Percentiles rank a stretch among this genome's conserved stretches.
Evolutionary conservation across 2,329 filamentous ascomycete species (phyloP).

Genomic region (Fusarium algeriense): DNA sequence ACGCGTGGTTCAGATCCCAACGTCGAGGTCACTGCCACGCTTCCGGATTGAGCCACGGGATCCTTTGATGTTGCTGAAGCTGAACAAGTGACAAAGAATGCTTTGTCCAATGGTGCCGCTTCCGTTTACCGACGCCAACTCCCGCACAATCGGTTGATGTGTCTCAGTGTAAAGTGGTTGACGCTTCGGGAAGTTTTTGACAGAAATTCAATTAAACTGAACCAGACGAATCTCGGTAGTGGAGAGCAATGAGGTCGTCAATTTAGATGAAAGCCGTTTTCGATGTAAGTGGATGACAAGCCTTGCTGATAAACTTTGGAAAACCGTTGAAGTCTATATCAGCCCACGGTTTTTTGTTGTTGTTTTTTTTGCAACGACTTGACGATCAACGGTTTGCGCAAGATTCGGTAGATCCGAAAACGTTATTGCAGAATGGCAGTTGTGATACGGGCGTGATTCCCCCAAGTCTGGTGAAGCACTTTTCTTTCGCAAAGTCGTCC

Average conservation of each 20-base stretch:
- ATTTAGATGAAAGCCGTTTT: conserved; percentile 15
- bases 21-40: conserved; percentile 42
- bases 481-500: conserved; percentile 16
- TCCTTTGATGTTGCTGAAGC: conserved; percentile 17
- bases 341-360: conserved; percentile 9
- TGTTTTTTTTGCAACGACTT: conserved; percentile 21
- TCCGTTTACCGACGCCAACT: conserved; percentile 25
- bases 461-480: conserved; percentile 13
- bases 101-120: conserved; percentile 36
- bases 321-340: conserved; percentile 33
- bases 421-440: conserved; percentile 3
- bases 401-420: conserved; percentile 13
- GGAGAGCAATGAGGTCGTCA: conserved; percentile 6
- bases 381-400: conserved; percentile 28
- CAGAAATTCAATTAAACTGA: conserved; percentile 26
- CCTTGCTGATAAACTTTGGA: conserved; percentile 24
- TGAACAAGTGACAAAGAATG: conserved; percentile 38
- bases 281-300: conserved; percentile 12
- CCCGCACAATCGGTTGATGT: conserved; percentile 29
- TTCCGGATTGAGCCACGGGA: conserved; percentile 38
- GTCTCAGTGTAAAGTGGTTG: conserved; percentile 45
- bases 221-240: conserved; percentile 15
- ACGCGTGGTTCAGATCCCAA: conserved; percentile 35
- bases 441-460: conserved; percentile 27
- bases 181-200: conserved; percentile 23